Conservation (phyloP, 73 alveolate species). For the Paramecium tetraurelia region DNA sequence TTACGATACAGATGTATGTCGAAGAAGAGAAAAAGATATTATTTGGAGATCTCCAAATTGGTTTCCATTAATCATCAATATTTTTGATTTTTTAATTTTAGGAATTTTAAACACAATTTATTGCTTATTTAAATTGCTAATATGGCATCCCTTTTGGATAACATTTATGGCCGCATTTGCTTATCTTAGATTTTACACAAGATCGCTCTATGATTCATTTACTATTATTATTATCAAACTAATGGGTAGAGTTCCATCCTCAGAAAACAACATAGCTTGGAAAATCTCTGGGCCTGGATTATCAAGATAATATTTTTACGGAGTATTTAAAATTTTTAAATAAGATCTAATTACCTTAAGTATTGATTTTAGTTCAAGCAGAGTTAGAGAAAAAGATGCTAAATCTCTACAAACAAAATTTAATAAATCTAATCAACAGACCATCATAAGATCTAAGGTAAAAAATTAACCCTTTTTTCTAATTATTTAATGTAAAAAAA, state of each 20-base stretch:
- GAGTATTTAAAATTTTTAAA: not conserved
- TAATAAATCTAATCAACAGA: not conserved
- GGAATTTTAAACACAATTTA: not conserved
- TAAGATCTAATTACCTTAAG: not conserved
- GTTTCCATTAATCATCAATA: not conserved
- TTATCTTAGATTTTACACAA: not conserved
- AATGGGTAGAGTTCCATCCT: constrained; percentile 25
- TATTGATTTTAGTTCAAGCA: not conserved
- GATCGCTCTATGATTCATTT: not conserved
- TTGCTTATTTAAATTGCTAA: not conserved
- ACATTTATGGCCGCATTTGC: not conserved
- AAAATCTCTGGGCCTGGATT: constrained; percentile 42
- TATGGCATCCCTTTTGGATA: not conserved
- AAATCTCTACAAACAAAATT: not conserved
- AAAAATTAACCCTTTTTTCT: not conserved
- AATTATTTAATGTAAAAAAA: not conserved
- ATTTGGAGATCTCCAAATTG: not conserved
- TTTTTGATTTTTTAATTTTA: not conserved
- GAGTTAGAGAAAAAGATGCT: not conserved
- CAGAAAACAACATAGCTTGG: constrained; percentile 1
- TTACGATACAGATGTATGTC: not conserved
- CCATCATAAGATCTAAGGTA: not conserved
- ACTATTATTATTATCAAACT: not conserved
- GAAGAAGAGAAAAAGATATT: not conserved
- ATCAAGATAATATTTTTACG: not conserved